Conservation (phyloP, 331 rosid genomes). For the Stylosanthes scabra region DNA sequence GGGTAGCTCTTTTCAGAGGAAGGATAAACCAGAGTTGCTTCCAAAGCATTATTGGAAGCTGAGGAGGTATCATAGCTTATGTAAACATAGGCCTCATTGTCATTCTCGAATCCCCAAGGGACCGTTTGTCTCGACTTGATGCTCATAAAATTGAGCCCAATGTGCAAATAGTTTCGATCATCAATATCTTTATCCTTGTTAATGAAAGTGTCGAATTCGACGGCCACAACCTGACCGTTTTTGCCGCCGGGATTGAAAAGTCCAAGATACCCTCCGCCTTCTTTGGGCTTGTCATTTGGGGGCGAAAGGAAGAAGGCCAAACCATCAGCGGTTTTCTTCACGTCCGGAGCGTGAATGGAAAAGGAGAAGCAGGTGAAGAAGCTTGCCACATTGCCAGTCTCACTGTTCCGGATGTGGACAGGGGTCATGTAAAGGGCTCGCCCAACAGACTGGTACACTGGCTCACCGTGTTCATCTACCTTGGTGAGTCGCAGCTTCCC, state of each 20-base stretch:
- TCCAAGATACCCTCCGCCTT: background rate
- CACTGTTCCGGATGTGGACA: conserved; percentile 3
- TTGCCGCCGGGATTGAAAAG: background rate
- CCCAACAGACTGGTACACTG: background rate
- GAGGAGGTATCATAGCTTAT: too few species aligned
- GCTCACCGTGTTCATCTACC: background rate
- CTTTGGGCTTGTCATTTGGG: background rate
- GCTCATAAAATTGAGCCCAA: too few species aligned
- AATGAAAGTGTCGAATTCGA: background rate
- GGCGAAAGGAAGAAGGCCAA: background rate
- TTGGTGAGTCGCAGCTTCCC: background rate
- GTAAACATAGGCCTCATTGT: too few species aligned
- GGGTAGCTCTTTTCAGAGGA: too few species aligned
- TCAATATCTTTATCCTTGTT: too few species aligned
- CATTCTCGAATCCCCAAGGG: too few species aligned
- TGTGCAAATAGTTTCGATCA: too few species aligned
- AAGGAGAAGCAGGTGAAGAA: background rate
- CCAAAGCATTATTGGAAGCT: too few species aligned
- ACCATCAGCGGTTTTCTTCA: background rate
- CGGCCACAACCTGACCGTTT: background rate
- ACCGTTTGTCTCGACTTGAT: too few species aligned
- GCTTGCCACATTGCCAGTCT: background rate
- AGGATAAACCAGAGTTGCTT: too few species aligned
- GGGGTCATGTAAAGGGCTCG: conserved; percentile 12
- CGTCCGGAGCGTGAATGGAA: background rate